Evolutionary conservation across 2,329 filamentous ascomycete species (phyloP).

Genomic region (Pseudogymnoascus sp.): DNA sequence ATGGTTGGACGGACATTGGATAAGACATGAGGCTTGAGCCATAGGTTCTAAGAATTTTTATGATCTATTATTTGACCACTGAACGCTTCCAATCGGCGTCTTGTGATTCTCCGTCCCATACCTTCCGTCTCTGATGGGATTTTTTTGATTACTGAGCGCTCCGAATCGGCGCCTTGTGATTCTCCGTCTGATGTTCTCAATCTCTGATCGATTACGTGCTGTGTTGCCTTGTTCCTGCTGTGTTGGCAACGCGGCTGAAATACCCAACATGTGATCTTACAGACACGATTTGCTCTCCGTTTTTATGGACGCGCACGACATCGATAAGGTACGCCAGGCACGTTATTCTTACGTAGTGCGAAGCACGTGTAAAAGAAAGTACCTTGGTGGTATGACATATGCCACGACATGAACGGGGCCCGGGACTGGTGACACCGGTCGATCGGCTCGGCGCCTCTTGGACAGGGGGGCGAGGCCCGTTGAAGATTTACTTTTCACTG

Average conservation of each 20-base stretch:
- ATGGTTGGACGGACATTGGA: background rate
- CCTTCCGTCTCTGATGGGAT: background rate
- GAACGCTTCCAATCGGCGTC: background rate
- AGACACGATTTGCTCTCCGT: background rate
- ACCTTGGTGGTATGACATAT: slow-evolving; percentile 9
- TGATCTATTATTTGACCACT: background rate
- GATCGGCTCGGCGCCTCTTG: slow-evolving; percentile 5
- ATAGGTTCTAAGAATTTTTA: slow-evolving; percentile 5
- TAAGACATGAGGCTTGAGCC: background rate
- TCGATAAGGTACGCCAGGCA: background rate
- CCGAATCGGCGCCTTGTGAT: background rate
- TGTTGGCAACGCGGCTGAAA: background rate
- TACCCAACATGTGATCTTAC: background rate
- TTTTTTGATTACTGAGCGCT: background rate
- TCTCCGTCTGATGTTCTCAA: background rate
- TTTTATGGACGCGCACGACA: background rate
- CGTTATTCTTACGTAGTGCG: slow-evolving; percentile 4
- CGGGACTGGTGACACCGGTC: background rate
- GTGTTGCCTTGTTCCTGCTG: background rate
- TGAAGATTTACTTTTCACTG: slow-evolving; percentile 2
- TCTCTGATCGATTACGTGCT: background rate
- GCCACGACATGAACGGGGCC: background rate
- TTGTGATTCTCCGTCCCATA: background rate
- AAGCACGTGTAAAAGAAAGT: background rate
- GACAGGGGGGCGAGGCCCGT: background rate